Evolutionary conservation across 2,329 filamentous ascomycete species (phyloP).

Genomic region (Proliferodiscus dingleyae): DNA sequence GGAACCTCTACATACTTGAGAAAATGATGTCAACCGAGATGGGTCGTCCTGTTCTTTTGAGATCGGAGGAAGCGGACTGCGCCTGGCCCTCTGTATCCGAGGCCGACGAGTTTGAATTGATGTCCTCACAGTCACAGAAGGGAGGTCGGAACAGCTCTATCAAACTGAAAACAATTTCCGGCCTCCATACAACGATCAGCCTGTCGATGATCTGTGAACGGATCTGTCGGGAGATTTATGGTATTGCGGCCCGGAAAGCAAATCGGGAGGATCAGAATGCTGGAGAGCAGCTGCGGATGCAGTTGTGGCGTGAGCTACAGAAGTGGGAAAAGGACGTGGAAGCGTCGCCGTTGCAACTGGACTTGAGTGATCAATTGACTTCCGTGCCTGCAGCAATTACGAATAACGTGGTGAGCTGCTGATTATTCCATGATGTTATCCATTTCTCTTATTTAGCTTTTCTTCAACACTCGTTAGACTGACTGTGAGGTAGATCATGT

Average conservation of each 20-base stretch:
- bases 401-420: slow-evolving; percentile 26
- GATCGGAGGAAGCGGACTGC: slow-evolving; percentile 26
- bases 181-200: slow-evolving; percentile 24
- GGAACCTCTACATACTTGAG: slow-evolving; percentile 31
- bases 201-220: slow-evolving; percentile 24
- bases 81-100: slow-evolving; percentile 27
- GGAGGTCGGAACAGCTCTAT: slow-evolving; percentile 14
- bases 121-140: slow-evolving; percentile 15
- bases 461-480: no score
- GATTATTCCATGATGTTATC: not conserved
- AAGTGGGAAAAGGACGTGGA: slow-evolving; percentile 26
- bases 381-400: slow-evolving; percentile 27
- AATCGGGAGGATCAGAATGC: slow-evolving; percentile 24
- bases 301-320: slow-evolving; percentile 20
- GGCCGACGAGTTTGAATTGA: slow-evolving; percentile 30
- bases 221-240: slow-evolving; percentile 26
- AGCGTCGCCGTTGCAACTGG: slow-evolving; percentile 24
- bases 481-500: slow-evolving; percentile 20
- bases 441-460: not conserved
- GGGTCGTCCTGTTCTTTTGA: slow-evolving; percentile 25
- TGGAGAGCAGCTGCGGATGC: slow-evolving; percentile 24
- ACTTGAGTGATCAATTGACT: slow-evolving; percentile 21
- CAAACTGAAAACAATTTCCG: slow-evolving; percentile 28
- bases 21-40: slow-evolving; percentile 29
- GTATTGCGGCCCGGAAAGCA: slow-evolving; percentile 21